Conservation (phyloP, 2,329 filamentous ascomycete species). For the Sarocladiaceae sp. region DNA sequence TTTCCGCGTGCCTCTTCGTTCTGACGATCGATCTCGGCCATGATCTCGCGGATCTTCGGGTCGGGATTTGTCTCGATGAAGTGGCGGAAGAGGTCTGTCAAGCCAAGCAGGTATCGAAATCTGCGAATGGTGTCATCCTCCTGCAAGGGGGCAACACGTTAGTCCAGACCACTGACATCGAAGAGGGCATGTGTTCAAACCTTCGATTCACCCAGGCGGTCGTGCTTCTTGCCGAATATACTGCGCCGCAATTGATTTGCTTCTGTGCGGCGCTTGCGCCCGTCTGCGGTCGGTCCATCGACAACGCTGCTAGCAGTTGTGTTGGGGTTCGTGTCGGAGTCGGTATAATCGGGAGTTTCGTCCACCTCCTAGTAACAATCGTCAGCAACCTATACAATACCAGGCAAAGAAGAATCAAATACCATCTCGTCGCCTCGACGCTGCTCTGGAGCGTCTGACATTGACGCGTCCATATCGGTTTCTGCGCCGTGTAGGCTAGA, state of each 20-base stretch:
- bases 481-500: conserved; percentile 47
- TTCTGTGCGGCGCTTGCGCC: conserved; percentile 80
- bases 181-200: conserved; percentile 37
- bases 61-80: conserved; percentile 98
- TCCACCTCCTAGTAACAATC: conserved; percentile 47
- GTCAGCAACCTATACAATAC: not conserved
- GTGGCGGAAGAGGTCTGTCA: conserved; percentile 96
- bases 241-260: conserved; percentile 86
- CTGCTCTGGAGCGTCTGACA: conserved; percentile 53
- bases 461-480: conserved; percentile 59
- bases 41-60: conserved; percentile 88
- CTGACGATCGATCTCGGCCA: conserved; percentile 90
- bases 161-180: not conserved
- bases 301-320: conserved; percentile 79
- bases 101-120: conserved; percentile 89
- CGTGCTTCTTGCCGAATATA: conserved; percentile 93
- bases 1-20: conserved; percentile 73
- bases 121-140: conserved; percentile 93
- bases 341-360: conserved; percentile 62
- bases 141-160: conserved; percentile 37
- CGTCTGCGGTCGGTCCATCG: conserved; percentile 70
- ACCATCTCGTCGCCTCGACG: conserved; percentile 48
- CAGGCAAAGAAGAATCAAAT: conserved; percentile 16
- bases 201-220: conserved; percentile 87
- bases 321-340: conserved; percentile 64